These are phyloP conservation scores for Aspergillus wentii DNA, from an alignment of 495 filamentous ascomycete genomes.

Conservation along the genomic window DNA sequence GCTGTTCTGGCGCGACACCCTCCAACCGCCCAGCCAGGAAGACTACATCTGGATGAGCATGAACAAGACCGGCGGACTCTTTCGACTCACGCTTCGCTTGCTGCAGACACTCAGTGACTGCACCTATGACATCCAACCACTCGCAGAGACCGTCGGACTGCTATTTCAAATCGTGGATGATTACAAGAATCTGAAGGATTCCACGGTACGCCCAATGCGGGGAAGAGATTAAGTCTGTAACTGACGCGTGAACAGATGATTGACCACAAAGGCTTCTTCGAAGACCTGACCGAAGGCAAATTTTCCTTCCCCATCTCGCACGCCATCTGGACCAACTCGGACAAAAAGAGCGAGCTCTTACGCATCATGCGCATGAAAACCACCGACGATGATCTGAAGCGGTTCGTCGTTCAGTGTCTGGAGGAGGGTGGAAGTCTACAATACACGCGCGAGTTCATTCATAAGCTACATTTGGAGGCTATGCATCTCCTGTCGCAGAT, in stretches of 20 bases:
- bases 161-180: slow-evolving; percentile 91
- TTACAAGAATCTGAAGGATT: slow-evolving; percentile 67
- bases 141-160: slow-evolving; percentile 76
- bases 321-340: slow-evolving; percentile 66
- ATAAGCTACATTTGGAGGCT: slow-evolving; percentile 55
- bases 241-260: too few species aligned
- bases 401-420: slow-evolving; percentile 76
- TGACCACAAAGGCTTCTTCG: slow-evolving; percentile 78
- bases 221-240: too few species aligned
- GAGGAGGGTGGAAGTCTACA: slow-evolving; percentile 73
- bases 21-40: slow-evolving; percentile 80
- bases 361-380: slow-evolving; percentile 76
- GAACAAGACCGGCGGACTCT: slow-evolving; percentile 90
- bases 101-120: slow-evolving; percentile 72
- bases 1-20: slow-evolving; percentile 82
- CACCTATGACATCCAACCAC: slow-evolving; percentile 52
- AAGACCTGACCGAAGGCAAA: slow-evolving; percentile 90
- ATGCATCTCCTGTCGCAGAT: slow-evolving; percentile 40
- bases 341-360: slow-evolving; percentile 61
- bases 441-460: slow-evolving; percentile 65
- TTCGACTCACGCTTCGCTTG: slow-evolving; percentile 77
- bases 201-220: slow-evolving; percentile 64
- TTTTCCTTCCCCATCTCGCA: slow-evolving; percentile 92
- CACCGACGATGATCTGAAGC: slow-evolving; percentile 71
- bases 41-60: slow-evolving; percentile 92